Conservation (phyloP, 768 basidiomycete genomes). For the Tylopilus sp. region DNA sequence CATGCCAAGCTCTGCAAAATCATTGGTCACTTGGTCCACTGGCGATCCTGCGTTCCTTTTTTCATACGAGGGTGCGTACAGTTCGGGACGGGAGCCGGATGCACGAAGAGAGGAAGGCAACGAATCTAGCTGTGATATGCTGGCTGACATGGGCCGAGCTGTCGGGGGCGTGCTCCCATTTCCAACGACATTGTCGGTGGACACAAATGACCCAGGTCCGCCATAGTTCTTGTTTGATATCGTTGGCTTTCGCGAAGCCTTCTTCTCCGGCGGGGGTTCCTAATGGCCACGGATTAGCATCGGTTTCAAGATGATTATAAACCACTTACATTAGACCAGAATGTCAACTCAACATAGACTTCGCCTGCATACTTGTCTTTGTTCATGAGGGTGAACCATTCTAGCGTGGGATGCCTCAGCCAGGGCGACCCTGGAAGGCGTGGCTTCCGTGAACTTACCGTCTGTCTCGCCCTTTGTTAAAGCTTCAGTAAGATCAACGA, state of each 20-base stretch:
- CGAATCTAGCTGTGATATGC: constrained; percentile 41
- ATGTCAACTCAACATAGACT: constrained; percentile 94
- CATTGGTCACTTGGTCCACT: constrained; percentile 55
- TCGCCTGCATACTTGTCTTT: constrained; percentile 96
- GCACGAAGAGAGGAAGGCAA: constrained; percentile 59
- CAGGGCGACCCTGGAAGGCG: constrained; percentile 6
- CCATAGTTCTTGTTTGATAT: constrained; percentile 63
- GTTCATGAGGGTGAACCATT: constrained; percentile 89
- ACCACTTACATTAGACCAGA: constrained; percentile 83
- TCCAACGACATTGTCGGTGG: constrained; percentile 38
- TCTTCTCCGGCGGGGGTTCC: constrained; percentile 81
- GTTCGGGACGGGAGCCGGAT: constrained; percentile 61
- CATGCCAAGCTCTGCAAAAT: constrained; percentile 65
- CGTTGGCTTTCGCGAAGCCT: constrained; percentile 44
- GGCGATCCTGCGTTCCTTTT: constrained; percentile 39
- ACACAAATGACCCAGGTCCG: constrained; percentile 73
- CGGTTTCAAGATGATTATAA: neutral
- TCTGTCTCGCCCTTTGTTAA: constrained; percentile 96
- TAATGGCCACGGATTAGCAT: constrained; percentile 28
- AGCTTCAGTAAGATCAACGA: constrained; percentile 85
- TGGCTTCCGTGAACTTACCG: constrained; percentile 51
- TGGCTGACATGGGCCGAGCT: constrained; percentile 14
- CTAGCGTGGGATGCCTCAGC: constrained; percentile 39
- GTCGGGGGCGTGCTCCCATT: constrained; percentile 20
- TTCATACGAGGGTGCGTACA: constrained; percentile 77